These are phyloP conservation scores for Diplodia scrobiculata DNA, from an alignment of 2,329 filamentous ascomycete genomes.

Conservation along the genomic window DNA sequence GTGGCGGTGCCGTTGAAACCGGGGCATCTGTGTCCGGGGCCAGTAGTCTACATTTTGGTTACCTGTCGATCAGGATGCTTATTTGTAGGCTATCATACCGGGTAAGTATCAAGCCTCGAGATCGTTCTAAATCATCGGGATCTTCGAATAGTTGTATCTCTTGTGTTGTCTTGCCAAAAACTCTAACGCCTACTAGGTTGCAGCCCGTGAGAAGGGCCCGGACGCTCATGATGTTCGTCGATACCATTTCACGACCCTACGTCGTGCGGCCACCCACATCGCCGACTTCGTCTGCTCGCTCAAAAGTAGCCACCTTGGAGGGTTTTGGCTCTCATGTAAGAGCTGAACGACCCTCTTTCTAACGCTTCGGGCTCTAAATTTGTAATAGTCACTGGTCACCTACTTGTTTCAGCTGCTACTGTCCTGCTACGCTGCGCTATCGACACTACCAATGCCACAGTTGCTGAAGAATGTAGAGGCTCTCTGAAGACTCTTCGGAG, in stretches of 20 bases:
- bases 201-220: constrained; percentile 32
- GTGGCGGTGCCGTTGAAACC: constrained; percentile 34
- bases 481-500: constrained; percentile 4
- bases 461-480: neutral
- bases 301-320: constrained; percentile 51
- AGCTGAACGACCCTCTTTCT: no score
- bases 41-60: constrained; percentile 47
- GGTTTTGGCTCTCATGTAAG: constrained; percentile 54
- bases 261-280: constrained; percentile 54
- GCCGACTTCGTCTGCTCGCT: constrained; percentile 55
- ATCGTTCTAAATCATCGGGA: neutral
- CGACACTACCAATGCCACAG: constrained; percentile 50
- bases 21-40: constrained; percentile 34
- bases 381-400: constrained; percentile 52
- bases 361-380: constrained; percentile 2
- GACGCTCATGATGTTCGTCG: constrained; percentile 35
- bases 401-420: constrained; percentile 58
- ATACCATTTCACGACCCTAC: constrained; percentile 46
- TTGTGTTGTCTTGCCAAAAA: no score
- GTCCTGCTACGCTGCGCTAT: constrained; percentile 56
- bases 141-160: no score
- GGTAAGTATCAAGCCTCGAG: constrained; percentile 32
- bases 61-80: constrained; percentile 45
- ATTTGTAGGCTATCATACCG: constrained; percentile 44
- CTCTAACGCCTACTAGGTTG: neutral